These are phyloP conservation scores for Nannochloropsis limnetica DNA, from an alignment of 352 stramenopile genomes.

Conservation along the genomic window DNA sequence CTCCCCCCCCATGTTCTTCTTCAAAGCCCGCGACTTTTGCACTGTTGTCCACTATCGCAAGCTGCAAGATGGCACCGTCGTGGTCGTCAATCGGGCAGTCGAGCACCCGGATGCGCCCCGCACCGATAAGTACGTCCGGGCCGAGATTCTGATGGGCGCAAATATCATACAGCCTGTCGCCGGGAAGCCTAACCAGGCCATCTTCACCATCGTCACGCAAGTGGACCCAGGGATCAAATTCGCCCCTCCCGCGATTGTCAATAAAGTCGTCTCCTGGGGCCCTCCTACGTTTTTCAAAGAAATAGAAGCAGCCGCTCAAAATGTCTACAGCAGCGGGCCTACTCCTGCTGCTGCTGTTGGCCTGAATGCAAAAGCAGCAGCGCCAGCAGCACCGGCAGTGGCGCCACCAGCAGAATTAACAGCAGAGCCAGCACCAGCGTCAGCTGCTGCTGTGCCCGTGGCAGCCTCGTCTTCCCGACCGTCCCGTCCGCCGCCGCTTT, in stretches of 20 bases:
- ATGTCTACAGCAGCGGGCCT: neutral
- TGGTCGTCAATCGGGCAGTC: conserved; percentile 40
- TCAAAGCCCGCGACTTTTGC: conserved; percentile 44
- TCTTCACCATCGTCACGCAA: conserved; percentile 46
- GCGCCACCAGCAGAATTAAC: neutral
- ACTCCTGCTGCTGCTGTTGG: neutral
- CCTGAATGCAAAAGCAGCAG: neutral
- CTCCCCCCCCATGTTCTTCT: conserved; percentile 39
- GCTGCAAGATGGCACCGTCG: conserved; percentile 42
- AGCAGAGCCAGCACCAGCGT: neutral
- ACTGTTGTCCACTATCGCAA: conserved; percentile 41
- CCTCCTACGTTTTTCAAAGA: conserved; percentile 31
- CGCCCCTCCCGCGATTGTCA: conserved; percentile 37
- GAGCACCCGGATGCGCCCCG: conserved; percentile 41
- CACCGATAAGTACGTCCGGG: conserved; percentile 40
- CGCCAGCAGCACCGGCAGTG: neutral
- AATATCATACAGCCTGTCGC: conserved; percentile 45
- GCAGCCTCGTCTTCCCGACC: neutral
- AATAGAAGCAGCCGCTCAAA: neutral
- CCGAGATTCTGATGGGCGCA: conserved; percentile 41
- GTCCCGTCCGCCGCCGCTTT: neutral
- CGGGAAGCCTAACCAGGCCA: conserved; percentile 35
- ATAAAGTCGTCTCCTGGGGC: conserved; percentile 33
- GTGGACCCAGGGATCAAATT: conserved; percentile 38
- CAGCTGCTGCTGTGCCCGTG: neutral